Evolutionary conservation across 2,329 filamentous ascomycete genomes (phyloP).

Genomic region (Colletotrichum sp.): DNA sequence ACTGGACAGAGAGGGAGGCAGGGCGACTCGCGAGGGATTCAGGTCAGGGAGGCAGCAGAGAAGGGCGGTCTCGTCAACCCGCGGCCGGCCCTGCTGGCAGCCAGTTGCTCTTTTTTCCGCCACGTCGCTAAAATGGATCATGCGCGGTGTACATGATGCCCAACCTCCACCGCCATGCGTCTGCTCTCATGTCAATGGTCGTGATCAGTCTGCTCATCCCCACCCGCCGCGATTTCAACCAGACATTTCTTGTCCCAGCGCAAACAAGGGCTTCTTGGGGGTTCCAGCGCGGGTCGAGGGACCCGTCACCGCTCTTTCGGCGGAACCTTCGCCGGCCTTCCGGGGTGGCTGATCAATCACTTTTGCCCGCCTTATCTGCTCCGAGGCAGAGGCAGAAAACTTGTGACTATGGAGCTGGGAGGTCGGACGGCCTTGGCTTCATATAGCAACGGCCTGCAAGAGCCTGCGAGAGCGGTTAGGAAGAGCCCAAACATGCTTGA

Average conservation of each 20-base stretch:
- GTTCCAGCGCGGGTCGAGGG: slow-evolving; percentile 2
- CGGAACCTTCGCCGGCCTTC: slow-evolving; percentile 17
- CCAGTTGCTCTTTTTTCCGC: slow-evolving; percentile 7
- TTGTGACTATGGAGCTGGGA: background rate
- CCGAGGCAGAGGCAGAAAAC: background rate
- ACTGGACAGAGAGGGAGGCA: background rate
- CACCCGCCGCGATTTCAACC: slow-evolving; percentile 16
- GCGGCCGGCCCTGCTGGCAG: background rate
- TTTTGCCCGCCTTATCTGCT: background rate
- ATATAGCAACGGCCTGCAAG: background rate
- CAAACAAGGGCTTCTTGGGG: background rate
- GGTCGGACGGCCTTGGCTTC: background rate
- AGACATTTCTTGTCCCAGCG: slow-evolving; percentile 17
- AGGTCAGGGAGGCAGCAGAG: background rate
- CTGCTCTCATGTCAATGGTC: slow-evolving; percentile 12
- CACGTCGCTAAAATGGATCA: slow-evolving; percentile 19
- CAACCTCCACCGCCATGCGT: slow-evolving; percentile 23
- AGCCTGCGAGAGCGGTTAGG: background rate
- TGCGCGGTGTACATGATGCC: slow-evolving; percentile 19
- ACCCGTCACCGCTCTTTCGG: slow-evolving; percentile 22
- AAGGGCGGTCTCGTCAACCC: slow-evolving; percentile 16
- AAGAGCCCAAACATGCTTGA: background rate
- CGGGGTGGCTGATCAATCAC: slow-evolving; percentile 15
- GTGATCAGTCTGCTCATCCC: slow-evolving; percentile 2
- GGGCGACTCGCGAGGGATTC: background rate